These are phyloP conservation scores for Tylopilus sp. DNA, from an alignment of 768 basidiomycete genomes.

Conservation along the genomic window DNA sequence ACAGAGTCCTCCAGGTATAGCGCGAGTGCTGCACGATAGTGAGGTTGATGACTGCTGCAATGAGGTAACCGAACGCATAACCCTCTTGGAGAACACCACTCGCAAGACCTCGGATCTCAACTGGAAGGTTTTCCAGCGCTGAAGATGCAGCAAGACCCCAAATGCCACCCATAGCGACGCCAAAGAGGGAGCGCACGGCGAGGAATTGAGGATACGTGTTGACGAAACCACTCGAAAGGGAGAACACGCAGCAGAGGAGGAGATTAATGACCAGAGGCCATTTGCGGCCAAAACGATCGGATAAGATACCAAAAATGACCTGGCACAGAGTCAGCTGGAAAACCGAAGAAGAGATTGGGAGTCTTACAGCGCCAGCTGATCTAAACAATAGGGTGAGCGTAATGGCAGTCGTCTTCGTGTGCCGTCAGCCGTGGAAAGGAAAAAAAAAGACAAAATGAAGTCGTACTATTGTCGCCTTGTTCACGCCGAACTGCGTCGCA, in stretches of 20 bases:
- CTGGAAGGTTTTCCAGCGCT: slow-evolving; percentile 86
- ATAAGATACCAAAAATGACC: slow-evolving; percentile 75
- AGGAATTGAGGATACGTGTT: slow-evolving; percentile 77
- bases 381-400: slow-evolving; percentile 91
- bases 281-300: slow-evolving; percentile 89
- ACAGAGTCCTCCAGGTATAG: slow-evolving; percentile 69
- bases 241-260: slow-evolving; percentile 65
- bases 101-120: slow-evolving; percentile 81
- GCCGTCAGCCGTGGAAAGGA: too few relatives aligned
- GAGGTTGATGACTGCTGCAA: slow-evolving; percentile 83
- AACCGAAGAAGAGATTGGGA: background rate
- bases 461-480: slow-evolving; percentile 44
- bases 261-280: slow-evolving; percentile 87
- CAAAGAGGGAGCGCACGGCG: slow-evolving; percentile 76
- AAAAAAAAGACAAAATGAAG: background rate
- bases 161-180: slow-evolving; percentile 85
- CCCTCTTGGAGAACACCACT: slow-evolving; percentile 89
- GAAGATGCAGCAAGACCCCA: slow-evolving; percentile 86
- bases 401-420: slow-evolving; percentile 82
- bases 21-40: slow-evolving; percentile 41
- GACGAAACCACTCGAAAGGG: slow-evolving; percentile 80
- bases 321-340: slow-evolving; percentile 9
- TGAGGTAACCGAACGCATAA: slow-evolving; percentile 87
- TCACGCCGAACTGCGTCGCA: slow-evolving; percentile 45
- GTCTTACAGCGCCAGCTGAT: slow-evolving; percentile 63